Conservation (phyloP, 139 green algal genomes). For the Coccomyxa sp. region DNA sequence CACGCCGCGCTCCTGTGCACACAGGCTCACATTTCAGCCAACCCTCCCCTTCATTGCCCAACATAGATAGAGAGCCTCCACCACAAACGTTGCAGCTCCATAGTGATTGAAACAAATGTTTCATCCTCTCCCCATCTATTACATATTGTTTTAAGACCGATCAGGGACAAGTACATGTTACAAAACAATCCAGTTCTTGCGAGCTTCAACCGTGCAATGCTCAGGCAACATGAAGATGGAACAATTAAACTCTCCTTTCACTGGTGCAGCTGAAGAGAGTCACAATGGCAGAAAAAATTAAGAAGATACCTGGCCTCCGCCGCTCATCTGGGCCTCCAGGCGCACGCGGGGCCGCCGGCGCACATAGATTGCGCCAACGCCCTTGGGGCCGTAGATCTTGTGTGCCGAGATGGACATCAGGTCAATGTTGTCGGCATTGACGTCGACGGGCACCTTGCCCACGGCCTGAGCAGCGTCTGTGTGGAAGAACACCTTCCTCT, state of each 20-base stretch:
- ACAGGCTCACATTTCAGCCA: background rate
- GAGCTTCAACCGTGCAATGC: too few species aligned
- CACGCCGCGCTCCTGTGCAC: conserved; percentile 79
- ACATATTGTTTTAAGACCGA: too few species aligned
- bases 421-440: conserved; percentile 85
- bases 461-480: conserved; percentile 88
- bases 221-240: too few species aligned
- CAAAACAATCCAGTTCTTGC: too few species aligned
- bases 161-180: too few species aligned
- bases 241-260: background rate
- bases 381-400: conserved; percentile 99
- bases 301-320: conserved; percentile 78
- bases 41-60: background rate
- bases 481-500: conserved; percentile 90
- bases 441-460: conserved; percentile 93
- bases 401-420: conserved; percentile 93
- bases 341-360: conserved; percentile 87
- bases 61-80: background rate
- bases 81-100: too few species aligned
- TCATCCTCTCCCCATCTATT: too few species aligned
- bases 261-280: background rate
- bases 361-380: conserved; percentile 86
- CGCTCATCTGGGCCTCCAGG: conserved; percentile 91
- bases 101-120: too few species aligned
- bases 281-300: background rate